Percentiles rank a stretch among this genome's conserved stretches.
Conservation (phyloP, 805 yeast genomes). For the Cyberlindnera sargentensis region DNA sequence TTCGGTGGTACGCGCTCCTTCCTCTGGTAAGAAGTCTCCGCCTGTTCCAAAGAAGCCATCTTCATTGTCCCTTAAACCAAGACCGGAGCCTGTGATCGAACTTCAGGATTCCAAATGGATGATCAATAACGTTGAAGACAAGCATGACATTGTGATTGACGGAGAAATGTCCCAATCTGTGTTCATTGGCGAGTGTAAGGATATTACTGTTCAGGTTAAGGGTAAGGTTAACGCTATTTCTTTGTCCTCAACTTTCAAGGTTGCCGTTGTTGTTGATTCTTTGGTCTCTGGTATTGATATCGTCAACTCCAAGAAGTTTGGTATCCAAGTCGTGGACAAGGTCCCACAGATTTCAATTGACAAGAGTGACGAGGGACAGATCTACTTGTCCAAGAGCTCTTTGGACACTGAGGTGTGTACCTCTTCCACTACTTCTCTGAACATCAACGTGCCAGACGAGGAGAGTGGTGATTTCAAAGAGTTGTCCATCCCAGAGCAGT, state of each 20-base stretch:
- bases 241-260: conserved; percentile 60
- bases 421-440: conserved; percentile 77
- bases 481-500: conserved; percentile 85
- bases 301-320: conserved; percentile 74
- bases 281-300: conserved; percentile 84
- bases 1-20: conserved; percentile 33
- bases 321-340: conserved; percentile 75
- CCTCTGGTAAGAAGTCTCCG: conserved; percentile 35
- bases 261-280: conserved; percentile 76
- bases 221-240: conserved; percentile 92
- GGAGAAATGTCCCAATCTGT: conserved; percentile 84
- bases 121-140: conserved; percentile 67
- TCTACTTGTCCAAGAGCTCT: conserved; percentile 71
- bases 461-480: conserved; percentile 73
- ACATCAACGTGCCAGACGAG: conserved; percentile 71
- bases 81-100: conserved; percentile 61
- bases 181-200: conserved; percentile 75
- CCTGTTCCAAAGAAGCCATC: conserved; percentile 84
- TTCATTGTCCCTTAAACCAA: conserved; percentile 43
- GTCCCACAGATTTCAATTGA: conserved; percentile 84
- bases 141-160: conserved; percentile 58
- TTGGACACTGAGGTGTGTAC: conserved; percentile 73
- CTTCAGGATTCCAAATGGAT: conserved; percentile 86
- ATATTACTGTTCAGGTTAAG: conserved; percentile 68
- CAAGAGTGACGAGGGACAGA: conserved; percentile 78